These are phyloP conservation scores for Glomus cerebriforme DNA, from an alignment of 192 early-diverging fungal genomes.

Conservation along the genomic window DNA sequence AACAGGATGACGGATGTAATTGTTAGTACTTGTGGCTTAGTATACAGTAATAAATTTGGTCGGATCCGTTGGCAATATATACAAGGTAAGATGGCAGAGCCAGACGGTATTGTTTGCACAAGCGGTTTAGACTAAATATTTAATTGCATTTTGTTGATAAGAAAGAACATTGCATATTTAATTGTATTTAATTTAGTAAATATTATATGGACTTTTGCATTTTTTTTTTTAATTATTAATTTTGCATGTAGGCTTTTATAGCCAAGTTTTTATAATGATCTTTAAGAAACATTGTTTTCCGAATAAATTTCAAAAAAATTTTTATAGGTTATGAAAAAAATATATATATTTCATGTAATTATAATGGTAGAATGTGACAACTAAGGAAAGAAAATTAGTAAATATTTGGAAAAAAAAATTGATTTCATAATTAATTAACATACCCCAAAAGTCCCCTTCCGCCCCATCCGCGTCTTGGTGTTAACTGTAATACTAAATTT, in stretches of 20 bases:
- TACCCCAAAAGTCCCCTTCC: slow-evolving; percentile 55
- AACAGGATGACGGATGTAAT: not conserved
- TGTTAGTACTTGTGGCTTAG: not conserved
- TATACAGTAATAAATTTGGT: not conserved
- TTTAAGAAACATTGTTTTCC: not conserved
- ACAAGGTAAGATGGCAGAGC: not conserved
- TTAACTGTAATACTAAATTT: slow-evolving; percentile 37
- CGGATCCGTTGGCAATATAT: not conserved
- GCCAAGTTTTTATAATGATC: not conserved
- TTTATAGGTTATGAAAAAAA: too few relatives aligned
- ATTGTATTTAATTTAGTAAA: not conserved
- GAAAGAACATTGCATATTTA: not conserved
- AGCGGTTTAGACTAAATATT: not conserved
- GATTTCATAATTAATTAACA: not conserved
- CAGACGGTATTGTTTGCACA: too few relatives aligned
- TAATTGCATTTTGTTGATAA: not conserved
- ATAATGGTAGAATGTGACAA: not conserved
- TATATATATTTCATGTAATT: too few relatives aligned
- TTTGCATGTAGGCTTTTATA: not conserved
- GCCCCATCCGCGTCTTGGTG: slow-evolving; percentile 54
- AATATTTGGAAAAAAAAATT: not conserved
- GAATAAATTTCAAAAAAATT: not conserved
- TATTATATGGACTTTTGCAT: not conserved
- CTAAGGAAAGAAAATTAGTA: not conserved
- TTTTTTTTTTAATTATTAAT: not conserved